Conservation (phyloP, 305 asterid genomes). For the Lippia alba region DNA sequence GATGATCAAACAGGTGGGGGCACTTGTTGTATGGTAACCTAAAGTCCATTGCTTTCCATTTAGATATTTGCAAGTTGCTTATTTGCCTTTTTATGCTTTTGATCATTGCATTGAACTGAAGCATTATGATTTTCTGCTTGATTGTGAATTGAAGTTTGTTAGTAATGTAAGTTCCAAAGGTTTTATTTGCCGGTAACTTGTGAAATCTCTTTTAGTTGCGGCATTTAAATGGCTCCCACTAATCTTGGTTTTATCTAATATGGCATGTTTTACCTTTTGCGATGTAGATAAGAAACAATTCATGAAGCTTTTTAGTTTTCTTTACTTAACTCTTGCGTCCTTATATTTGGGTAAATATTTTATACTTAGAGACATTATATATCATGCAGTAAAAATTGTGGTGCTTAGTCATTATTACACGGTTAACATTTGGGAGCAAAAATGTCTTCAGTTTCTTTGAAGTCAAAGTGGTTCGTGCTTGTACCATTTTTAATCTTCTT, state of each 20-base stretch:
- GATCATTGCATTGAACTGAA: neutral
- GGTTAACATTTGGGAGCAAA: neutral
- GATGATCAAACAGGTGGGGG: conserved; percentile 31
- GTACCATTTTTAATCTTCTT: conserved; percentile 1
- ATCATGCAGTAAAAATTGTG: conserved; percentile 16
- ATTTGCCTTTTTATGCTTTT: conserved; percentile 33
- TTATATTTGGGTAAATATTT: neutral
- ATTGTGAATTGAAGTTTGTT: neutral
- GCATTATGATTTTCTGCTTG: conserved; percentile 1
- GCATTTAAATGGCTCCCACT: neutral
- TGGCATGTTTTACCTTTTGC: too few species aligned
- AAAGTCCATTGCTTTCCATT: conserved; percentile 15
- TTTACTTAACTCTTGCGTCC: neutral
- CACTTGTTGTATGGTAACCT: conserved; percentile 24
- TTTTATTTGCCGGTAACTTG: conserved; percentile 1
- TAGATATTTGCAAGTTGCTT: conserved; percentile 23
- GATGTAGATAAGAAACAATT: too few species aligned
- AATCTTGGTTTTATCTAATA: too few species aligned
- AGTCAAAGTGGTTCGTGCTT: neutral
- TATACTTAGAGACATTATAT: neutral
- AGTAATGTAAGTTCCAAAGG: neutral
- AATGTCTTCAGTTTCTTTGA: neutral
- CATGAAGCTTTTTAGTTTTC: neutral
- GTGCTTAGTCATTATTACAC: neutral
- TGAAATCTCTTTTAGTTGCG: conserved; percentile 6